Evolutionary conservation across 345 rosid genomes (phyloP).

Genomic region (Carallia brachiata): DNA sequence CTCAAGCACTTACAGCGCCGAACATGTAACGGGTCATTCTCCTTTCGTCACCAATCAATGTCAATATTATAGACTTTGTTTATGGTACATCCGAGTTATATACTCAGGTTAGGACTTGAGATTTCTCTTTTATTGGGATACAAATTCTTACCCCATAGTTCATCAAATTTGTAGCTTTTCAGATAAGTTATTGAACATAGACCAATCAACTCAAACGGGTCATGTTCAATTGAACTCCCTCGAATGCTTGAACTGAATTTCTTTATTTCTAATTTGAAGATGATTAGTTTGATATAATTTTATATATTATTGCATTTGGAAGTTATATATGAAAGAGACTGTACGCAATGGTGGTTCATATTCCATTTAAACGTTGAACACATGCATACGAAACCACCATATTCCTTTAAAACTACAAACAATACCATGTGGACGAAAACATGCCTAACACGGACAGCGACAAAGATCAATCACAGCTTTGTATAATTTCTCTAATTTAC

Average conservation of each 20-base stretch:
- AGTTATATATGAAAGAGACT: no score
- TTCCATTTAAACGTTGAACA: neutral
- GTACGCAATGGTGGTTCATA: no score
- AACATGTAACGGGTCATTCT: constrained; percentile 34
- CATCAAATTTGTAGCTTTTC: constrained; percentile 25
- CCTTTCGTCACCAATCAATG: neutral
- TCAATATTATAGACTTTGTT: neutral
- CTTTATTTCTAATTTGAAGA: no score
- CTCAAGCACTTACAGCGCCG: constrained; percentile 20
- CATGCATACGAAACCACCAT: no score
- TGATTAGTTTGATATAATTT: neutral
- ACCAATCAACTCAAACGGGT: constrained; percentile 38
- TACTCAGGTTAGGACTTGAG: neutral
- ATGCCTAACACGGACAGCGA: constrained; percentile 32
- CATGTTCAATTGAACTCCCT: constrained; percentile 26
- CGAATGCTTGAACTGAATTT: constrained; percentile 2
- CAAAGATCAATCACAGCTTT: constrained; percentile 33
- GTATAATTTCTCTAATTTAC: constrained; percentile 5
- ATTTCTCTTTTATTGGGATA: neutral
- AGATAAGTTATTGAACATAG: constrained; percentile 23
- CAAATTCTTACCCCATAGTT: constrained; percentile 11
- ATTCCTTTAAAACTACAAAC: no score
- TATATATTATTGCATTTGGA: neutral
- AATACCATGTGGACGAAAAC: constrained; percentile 13
- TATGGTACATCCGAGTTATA: neutral